Evolutionary conservation across 148 eudicot species (phyloP).

Genomic region (Vaccinium darrowii): DNA sequence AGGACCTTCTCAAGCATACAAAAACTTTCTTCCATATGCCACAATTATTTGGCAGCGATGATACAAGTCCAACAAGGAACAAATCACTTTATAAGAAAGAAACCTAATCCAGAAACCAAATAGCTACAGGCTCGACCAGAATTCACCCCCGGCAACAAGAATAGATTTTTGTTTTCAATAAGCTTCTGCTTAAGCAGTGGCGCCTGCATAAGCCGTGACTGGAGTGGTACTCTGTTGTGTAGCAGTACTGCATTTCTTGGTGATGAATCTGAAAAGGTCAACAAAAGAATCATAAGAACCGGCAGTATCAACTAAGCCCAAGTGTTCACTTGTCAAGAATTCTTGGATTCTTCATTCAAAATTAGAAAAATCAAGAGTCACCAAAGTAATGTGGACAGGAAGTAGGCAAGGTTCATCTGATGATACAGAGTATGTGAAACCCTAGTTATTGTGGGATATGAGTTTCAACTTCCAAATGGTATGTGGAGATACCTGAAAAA

Average conservation of each 20-base stretch:
- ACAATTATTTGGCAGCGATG: neutral
- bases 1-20: neutral
- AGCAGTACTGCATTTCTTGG: slow-evolving; percentile 83
- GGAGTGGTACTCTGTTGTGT: slow-evolving; percentile 60
- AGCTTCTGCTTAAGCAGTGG: slow-evolving; percentile 43
- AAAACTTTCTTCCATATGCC: neutral
- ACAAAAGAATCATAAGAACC: neutral
- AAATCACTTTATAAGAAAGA: neutral
- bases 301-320: neutral
- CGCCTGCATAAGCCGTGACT: slow-evolving; percentile 78
- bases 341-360: neutral
- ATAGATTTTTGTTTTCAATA: neutral
- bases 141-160: neutral
- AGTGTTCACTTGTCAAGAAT: neutral
- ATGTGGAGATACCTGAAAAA: slow-evolving; percentile 71
- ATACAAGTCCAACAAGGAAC: slow-evolving; percentile 7
- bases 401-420: neutral
- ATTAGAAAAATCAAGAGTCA: neutral
- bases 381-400: too few species aligned
- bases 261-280: slow-evolving; percentile 66
- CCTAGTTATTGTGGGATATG: neutral
- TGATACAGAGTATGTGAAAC: neutral
- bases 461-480: neutral
- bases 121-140: neutral
- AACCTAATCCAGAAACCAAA: neutral